Conservation (phyloP, 1,284 basidiomycete genomes). For the Gomphus bonarii region DNA sequence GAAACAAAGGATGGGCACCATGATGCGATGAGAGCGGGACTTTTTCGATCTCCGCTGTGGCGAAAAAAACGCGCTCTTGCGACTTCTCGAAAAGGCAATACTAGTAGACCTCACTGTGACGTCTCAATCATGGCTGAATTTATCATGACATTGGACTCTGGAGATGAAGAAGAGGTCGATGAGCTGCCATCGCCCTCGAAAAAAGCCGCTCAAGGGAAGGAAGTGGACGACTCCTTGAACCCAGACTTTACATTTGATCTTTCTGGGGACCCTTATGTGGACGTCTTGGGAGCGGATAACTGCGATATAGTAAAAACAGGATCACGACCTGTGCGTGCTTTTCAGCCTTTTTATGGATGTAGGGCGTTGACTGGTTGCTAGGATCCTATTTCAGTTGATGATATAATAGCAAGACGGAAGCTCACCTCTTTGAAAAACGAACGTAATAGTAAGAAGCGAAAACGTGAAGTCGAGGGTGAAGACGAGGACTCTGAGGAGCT, state of each 20-base stretch:
- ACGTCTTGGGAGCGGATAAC: conserved; percentile 33
- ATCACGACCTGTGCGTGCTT: conserved; percentile 48
- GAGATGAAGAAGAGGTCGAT: conserved; percentile 41
- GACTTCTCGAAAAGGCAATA: conserved; percentile 5
- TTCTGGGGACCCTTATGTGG: conserved; percentile 56
- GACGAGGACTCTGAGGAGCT: conserved; percentile 22
- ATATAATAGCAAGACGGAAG: conserved; percentile 73
- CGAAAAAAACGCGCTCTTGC: neutral
- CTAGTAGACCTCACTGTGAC: neutral
- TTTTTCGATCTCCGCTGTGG: neutral
- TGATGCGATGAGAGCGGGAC: neutral
- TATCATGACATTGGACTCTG: conserved; percentile 76
- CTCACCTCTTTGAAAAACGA: conserved; percentile 22
- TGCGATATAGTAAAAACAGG: conserved; percentile 52
- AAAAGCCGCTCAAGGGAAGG: conserved; percentile 21
- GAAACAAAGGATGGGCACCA: neutral
- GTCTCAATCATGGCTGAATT: conserved; percentile 36
- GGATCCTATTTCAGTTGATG: conserved; percentile 81
- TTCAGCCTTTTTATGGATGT: conserved; percentile 6
- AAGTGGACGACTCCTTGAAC: conserved; percentile 59
- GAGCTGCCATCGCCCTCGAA: conserved; percentile 17
- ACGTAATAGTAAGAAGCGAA: conserved; percentile 40
- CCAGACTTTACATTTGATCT: conserved; percentile 79
- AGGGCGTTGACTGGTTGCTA: conserved; percentile 21
- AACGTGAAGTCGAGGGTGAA: conserved; percentile 30